A percentile compares a stretch with the other conserved stretches of the same genome.
Evolutionary conservation across 768 basidiomycete genomes (phyloP).

Genomic region (Tylopilus felleus): DNA sequence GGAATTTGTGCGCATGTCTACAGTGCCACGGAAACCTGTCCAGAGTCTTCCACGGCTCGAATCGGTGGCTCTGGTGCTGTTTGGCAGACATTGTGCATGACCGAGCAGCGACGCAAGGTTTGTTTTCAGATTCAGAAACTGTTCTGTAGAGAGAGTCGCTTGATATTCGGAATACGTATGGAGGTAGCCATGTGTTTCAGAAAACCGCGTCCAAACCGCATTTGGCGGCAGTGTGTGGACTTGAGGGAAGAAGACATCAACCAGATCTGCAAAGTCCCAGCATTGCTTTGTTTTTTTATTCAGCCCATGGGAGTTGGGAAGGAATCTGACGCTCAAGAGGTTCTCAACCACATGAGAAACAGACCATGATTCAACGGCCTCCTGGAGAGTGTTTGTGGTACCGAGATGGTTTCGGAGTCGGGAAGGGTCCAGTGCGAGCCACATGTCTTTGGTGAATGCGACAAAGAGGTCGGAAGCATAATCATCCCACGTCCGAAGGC

Average conservation of each 20-base stretch:
- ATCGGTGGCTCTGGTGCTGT: not conserved
- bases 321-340: conserved; percentile 1
- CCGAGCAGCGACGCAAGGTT: not conserved
- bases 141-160: not conserved
- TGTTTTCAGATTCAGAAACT: not conserved
- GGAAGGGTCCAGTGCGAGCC: not conserved
- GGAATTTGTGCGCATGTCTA: conserved; percentile 4
- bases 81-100: conserved; percentile 1
- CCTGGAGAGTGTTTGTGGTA: not conserved
- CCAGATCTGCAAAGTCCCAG: conserved; percentile 1
- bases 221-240: not conserved
- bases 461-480: not conserved
- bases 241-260: conserved; percentile 1
- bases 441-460: conserved; percentile 3
- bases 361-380: conserved; percentile 3
- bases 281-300: not conserved
- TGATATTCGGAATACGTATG: not conserved
- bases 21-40: not conserved
- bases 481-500: not conserved
- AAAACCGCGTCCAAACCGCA: conserved; percentile 2
- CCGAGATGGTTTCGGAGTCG: not conserved
- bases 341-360: not conserved
- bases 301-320: conserved; percentile 5
- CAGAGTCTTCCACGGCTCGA: not conserved
- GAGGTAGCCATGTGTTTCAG: not conserved